A percentile compares a stretch with the other conserved stretches of the same genome.
These are phyloP conservation scores for Phalaenopsis equestris DNA, from an alignment of 106 monocot genomes.

Conservation along the genomic window DNA sequence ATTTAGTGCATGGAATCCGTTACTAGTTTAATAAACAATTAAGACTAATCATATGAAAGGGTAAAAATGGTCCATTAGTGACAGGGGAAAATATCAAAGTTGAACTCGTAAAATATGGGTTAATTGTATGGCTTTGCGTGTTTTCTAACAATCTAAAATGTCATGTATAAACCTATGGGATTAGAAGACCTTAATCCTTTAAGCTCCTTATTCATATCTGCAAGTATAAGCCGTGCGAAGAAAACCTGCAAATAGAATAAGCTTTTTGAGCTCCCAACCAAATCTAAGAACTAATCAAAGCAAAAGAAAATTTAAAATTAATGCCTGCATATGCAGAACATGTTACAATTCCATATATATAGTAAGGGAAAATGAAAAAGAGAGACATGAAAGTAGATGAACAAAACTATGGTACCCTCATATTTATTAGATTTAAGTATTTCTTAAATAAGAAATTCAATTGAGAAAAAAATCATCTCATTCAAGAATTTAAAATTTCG, in stretches of 20 bases:
- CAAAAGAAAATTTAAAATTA: not conserved
- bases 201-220: constrained; percentile 94
- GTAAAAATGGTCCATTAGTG: not conserved
- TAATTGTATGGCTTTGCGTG: not conserved
- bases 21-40: not conserved
- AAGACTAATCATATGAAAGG: not conserved
- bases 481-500: not conserved
- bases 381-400: no score
- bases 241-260: constrained; percentile 61
- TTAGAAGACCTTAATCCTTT: constrained; percentile 81
- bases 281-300: not conserved
- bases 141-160: constrained; percentile 1
- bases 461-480: not conserved
- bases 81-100: not conserved
- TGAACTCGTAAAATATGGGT: not conserved
- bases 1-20: not conserved
- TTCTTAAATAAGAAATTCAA: not conserved
- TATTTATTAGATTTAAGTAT: not conserved
- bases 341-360: not conserved
- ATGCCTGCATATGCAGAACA: not conserved
- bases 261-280: constrained; percentile 6
- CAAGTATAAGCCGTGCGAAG: constrained; percentile 93
- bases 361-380: no score
- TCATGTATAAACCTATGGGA: constrained; percentile 12
- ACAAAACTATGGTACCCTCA: not conserved